phyloP scores from a whole-genome alignment of 1,284 basidiomycete species.

The Phaffia rhodozyma region DNA sequence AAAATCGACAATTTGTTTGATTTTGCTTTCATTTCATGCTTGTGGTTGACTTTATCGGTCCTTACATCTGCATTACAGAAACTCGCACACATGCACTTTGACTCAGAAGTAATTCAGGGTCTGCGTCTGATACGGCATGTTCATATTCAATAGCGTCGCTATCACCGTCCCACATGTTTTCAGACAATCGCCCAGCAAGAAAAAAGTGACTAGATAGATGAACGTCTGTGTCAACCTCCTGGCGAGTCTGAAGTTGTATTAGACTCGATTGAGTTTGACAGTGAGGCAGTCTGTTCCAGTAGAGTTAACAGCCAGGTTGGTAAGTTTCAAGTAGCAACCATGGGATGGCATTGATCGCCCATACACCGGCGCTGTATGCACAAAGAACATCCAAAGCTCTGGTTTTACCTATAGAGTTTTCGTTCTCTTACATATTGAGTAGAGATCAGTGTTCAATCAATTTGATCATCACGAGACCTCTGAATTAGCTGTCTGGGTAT shows the following conservation, averaged over 20 bases:
- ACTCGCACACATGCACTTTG: too few relatives aligned
- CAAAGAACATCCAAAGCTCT: constrained; percentile 61
- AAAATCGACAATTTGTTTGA: too few relatives aligned
- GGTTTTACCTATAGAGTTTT: constrained; percentile 52
- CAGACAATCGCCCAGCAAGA: constrained; percentile 61
- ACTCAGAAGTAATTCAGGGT: constrained; percentile 36
- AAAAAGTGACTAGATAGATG: constrained; percentile 43
- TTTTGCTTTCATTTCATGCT: too few relatives aligned
- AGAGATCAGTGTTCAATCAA: too few relatives aligned
- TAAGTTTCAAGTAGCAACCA: constrained; percentile 67
- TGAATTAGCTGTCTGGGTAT: constrained; percentile 47
- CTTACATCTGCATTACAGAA: too few relatives aligned
- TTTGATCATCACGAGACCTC: not conserved
- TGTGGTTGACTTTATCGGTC: too few relatives aligned
- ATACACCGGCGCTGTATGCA: constrained; percentile 60
- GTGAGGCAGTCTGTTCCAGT: constrained; percentile 52
- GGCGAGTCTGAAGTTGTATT: constrained; percentile 54
- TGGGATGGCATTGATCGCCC: constrained; percentile 59
- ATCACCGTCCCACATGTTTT: constrained; percentile 52
- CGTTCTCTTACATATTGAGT: constrained; percentile 47
- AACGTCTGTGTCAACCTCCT: constrained; percentile 53
- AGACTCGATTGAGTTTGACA: constrained; percentile 53
- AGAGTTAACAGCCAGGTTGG: constrained; percentile 61
- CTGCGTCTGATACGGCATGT: constrained; percentile 30
- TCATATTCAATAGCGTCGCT: constrained; percentile 64